Base-by-base conservation (phyloP, 192 early-diverging fungal genomes). In the Backusella westeae region DNA sequence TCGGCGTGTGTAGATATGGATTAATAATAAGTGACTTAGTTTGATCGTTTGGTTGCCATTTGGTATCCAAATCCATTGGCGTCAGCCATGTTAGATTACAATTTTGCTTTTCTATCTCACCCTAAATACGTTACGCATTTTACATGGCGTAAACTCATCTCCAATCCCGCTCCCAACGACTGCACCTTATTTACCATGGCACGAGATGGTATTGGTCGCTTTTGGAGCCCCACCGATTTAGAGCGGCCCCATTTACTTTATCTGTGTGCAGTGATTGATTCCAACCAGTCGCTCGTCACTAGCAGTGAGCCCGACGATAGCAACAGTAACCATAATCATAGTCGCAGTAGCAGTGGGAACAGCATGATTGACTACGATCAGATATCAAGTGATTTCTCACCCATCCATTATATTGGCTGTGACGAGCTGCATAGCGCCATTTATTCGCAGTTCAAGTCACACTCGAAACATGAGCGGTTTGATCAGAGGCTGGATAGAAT, bases 101-200 rank as follows among this genome's bases (percentile, higher is more conserved):
- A 86, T 44, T 95, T 94, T 82, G 71, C 74, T 38, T 93, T 92
- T 74, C 69, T 95, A 34, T 82, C 91, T 19, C 94, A 95, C 80
- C 88, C 91, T 42, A 72, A 82, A 46, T 69, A 82, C 12, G 90
- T 94, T 0, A 78, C 78, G 0, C 84, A 89, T 66, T 86, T 93
- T 74, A 85, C 88, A 56, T 95, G 94, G 94, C 78, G 92, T 41
- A 83, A 85, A 41, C 73, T 85, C 38, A 76, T 81, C 34, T 59
- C 56, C 7, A 74, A 26, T 12, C 71, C 26, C 23, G 34, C 73
- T 52, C 75, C 34, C 44, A 19, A 65, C 14, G 26, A 23, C 69
- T 77, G 72, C 66, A 77, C 89, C 1, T 77, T 95, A 14, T 85
- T 93, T 73, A 95, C 94, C 4, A 86, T 91, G 85, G 87, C 85